Evolutionary conservation across 2,329 filamentous ascomycete genomes (phyloP).

Genomic region (Beauveria brongniartii): DNA sequence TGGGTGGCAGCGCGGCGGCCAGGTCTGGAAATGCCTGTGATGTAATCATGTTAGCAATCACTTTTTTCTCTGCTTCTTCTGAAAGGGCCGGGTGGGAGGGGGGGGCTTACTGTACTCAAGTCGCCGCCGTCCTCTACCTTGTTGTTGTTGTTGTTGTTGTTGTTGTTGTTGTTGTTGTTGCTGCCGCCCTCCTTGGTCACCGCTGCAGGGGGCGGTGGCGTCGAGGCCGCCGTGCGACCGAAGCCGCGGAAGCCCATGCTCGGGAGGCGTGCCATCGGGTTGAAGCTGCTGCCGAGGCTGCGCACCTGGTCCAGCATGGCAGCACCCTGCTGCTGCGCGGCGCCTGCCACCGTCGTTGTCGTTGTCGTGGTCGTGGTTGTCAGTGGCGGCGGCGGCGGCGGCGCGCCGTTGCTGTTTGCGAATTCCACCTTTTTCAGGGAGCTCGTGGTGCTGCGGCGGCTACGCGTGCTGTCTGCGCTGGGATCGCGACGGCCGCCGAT

Average conservation of each 20-base stretch:
- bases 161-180: constrained; percentile 28
- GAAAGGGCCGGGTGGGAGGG: no score
- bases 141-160: constrained; percentile 28
- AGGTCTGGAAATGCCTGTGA: constrained; percentile 53
- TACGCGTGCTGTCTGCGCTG: constrained; percentile 66
- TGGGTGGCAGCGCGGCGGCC: constrained; percentile 45
- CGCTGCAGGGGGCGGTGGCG: constrained; percentile 15
- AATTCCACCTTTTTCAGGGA: constrained; percentile 53
- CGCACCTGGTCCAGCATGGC: constrained; percentile 73
- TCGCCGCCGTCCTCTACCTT: constrained; percentile 44
- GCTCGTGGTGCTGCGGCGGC: constrained; percentile 49
- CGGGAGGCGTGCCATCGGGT: constrained; percentile 72
- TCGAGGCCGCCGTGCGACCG: constrained; percentile 40
- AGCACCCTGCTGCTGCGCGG: constrained; percentile 35
- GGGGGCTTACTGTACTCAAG: constrained; percentile 44
- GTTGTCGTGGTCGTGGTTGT: neutral
- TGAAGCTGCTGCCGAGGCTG: constrained; percentile 70
- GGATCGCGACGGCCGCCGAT: constrained; percentile 69
- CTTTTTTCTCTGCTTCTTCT: neutral
- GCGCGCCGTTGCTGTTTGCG: constrained; percentile 26
- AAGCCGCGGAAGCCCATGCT: constrained; percentile 69
- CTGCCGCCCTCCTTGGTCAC: constrained; percentile 23
- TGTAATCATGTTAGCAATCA: neutral
- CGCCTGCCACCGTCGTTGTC: constrained; percentile 15
- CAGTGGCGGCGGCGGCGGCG: neutral